These are phyloP conservation scores for Candolleomyces aberdarensis DNA, from an alignment of 768 basidiomycete species.

Conservation along the genomic window DNA sequence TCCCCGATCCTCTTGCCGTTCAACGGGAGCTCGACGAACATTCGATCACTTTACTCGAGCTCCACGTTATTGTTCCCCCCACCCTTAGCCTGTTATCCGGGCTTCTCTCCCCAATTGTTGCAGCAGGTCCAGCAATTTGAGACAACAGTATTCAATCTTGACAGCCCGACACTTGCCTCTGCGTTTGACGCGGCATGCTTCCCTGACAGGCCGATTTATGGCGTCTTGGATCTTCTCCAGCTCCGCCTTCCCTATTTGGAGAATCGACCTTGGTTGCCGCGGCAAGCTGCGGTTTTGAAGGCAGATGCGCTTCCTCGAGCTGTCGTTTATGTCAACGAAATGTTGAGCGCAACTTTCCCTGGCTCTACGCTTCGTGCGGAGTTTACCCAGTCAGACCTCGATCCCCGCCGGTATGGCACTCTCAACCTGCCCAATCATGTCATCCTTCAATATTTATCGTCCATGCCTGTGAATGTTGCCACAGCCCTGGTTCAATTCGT, in stretches of 20 bases:
- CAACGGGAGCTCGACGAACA: constrained; percentile 41
- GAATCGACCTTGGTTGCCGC: constrained; percentile 35
- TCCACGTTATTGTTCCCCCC: constrained; percentile 51
- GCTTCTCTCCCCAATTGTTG: constrained; percentile 35
- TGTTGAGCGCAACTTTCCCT: constrained; percentile 45
- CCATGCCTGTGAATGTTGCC: constrained; percentile 45
- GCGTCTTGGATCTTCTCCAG: constrained; percentile 54
- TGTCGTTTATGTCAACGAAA: constrained; percentile 49
- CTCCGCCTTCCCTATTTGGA: constrained; percentile 57
- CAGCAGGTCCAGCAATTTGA: constrained; percentile 48
- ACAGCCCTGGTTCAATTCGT: constrained; percentile 49
- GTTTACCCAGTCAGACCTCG: constrained; percentile 28
- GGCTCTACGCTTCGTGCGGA: constrained; percentile 24
- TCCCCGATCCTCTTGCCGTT: constrained; percentile 57
- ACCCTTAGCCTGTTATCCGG: constrained; percentile 61
- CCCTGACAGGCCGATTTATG: constrained; percentile 58
- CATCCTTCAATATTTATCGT: constrained; percentile 51
- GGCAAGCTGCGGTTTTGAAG: constrained; percentile 49
- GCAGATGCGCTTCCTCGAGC: constrained; percentile 43
- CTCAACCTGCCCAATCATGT: constrained; percentile 53
- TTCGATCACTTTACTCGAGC: constrained; percentile 39
- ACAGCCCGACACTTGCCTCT: constrained; percentile 24
- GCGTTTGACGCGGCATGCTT: constrained; percentile 51
- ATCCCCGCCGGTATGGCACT: constrained; percentile 57
- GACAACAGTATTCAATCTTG: constrained; percentile 47